phyloP scores from a whole-genome alignment of 108 stramenopile species.

The Nannochloropsis salina region DNA sequence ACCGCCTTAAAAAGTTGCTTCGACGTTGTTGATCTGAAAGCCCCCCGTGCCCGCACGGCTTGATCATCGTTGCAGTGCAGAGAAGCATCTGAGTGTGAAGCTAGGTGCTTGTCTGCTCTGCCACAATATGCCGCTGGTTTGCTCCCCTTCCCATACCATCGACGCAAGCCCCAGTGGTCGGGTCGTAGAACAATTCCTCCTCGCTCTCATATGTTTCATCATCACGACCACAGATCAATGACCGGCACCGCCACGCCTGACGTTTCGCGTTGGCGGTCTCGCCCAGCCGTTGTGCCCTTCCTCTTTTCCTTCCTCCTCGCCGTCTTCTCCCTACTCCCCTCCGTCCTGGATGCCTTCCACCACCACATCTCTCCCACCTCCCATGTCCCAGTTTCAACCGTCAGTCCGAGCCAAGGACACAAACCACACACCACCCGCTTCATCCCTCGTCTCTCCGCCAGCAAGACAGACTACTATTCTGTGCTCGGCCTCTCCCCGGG shows the following conservation, averaged over 20 bases:
- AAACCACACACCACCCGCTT: neutral
- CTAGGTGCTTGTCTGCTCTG: no score
- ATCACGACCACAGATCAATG: neutral
- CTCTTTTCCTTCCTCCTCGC: neutral
- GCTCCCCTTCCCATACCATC: no score
- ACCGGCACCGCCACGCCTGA: neutral
- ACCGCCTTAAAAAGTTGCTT: no score
- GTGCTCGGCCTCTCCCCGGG: slow-evolving; percentile 1
- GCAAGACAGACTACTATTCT: slow-evolving; percentile 20
- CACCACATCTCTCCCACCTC: neutral
- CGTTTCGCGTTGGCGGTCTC: neutral
- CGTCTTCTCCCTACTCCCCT: neutral
- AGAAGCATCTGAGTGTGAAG: no score
- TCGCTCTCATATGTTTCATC: no score
- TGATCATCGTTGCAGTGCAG: no score
- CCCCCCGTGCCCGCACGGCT: no score
- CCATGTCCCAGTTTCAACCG: neutral
- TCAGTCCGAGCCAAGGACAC: neutral
- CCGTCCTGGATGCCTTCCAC: neutral
- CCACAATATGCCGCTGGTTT: no score
- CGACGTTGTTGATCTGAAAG: no score
- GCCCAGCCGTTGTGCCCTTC: neutral
- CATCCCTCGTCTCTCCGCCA: neutral
- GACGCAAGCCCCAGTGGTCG: no score
- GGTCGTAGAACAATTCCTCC: no score